A percentile compares a stretch with the other conserved stretches of the same genome.
Conservation (phyloP, 192 early-diverging fungal species). For the Linderina pennispora region DNA sequence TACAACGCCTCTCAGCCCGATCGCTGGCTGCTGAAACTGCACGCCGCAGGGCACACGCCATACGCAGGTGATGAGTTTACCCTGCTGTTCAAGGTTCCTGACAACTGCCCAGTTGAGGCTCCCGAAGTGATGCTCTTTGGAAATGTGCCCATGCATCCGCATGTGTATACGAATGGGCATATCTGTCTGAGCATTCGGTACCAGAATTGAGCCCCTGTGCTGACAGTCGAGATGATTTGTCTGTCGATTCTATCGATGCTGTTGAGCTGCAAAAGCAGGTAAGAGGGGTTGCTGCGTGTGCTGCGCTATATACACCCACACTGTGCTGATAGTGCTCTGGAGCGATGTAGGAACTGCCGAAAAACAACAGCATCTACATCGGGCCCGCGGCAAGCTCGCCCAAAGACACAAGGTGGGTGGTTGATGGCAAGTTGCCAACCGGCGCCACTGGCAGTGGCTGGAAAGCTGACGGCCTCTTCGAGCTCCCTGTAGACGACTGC, state of each 20-base stretch:
- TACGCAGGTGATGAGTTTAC: constrained; percentile 41
- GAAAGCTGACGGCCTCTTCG: too few relatives aligned
- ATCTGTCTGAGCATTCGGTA: constrained; percentile 96
- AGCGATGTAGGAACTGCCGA: constrained; percentile 14
- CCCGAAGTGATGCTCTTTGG: constrained; percentile 66
- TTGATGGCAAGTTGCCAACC: constrained; percentile 19
- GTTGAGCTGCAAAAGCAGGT: neutral
- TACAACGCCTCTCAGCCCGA: too few relatives aligned
- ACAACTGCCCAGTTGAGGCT: constrained; percentile 67
- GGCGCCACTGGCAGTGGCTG: neutral
- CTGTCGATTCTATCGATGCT: constrained; percentile 91
- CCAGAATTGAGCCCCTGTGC: constrained; percentile 89
- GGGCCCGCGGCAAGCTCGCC: constrained; percentile 12
- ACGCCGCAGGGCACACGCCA: neutral
- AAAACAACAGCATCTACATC: constrained; percentile 14
- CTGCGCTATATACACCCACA: too few relatives aligned
- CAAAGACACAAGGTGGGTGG: constrained; percentile 21
- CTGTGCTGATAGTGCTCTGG: too few relatives aligned
- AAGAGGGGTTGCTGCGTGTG: too few relatives aligned
- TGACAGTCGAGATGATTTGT: constrained; percentile 82
- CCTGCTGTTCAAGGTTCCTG: constrained; percentile 62
- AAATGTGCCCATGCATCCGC: constrained; percentile 65
- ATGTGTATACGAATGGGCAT: constrained; percentile 88
- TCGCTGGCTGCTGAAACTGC: neutral
- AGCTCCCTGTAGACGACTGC: too few relatives aligned